phyloP scores from a whole-genome alignment of 2,329 filamentous ascomycete genomes.

The Botryotinia convoluta region DNA sequence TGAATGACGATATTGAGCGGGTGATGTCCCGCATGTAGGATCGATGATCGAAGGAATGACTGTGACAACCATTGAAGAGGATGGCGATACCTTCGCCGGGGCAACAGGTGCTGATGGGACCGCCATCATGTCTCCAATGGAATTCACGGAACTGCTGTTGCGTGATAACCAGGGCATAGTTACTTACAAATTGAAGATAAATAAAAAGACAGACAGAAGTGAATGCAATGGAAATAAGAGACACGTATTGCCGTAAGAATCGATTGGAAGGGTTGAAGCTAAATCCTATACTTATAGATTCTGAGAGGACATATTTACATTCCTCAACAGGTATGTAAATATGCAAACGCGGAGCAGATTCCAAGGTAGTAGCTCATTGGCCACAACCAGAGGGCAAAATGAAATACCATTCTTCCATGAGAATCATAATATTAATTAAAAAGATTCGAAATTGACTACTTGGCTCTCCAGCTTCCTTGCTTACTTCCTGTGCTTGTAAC shows the following conservation, averaged over 20 bases:
- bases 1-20: conserved; percentile 18
- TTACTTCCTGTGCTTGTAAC: conserved; percentile 10
- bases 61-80: conserved; percentile 12
- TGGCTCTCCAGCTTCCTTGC: neutral
- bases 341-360: conserved; percentile 2
- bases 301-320: conserved; percentile 3
- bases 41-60: conserved; percentile 27
- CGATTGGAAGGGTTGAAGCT: neutral
- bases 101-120: neutral
- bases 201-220: neutral
- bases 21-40: conserved; percentile 25
- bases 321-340: conserved; percentile 21
- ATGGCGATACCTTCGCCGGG: neutral
- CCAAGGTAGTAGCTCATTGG: neutral
- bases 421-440: neutral
- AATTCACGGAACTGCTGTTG: neutral
- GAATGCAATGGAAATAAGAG: neutral
- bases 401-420: conserved; percentile 5
- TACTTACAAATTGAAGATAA: neutral
- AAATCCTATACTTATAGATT: conserved; percentile 15
- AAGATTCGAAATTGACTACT: neutral
- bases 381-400: neutral
- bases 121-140: conserved; percentile 13
- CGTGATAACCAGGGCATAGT: conserved; percentile 23
- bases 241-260: neutral